Evolutionary conservation across 2,329 filamentous ascomycete species (phyloP), one percentile per base, ranked within the genome.

Genomic region (Penicillium hesseltinei): DNA sequence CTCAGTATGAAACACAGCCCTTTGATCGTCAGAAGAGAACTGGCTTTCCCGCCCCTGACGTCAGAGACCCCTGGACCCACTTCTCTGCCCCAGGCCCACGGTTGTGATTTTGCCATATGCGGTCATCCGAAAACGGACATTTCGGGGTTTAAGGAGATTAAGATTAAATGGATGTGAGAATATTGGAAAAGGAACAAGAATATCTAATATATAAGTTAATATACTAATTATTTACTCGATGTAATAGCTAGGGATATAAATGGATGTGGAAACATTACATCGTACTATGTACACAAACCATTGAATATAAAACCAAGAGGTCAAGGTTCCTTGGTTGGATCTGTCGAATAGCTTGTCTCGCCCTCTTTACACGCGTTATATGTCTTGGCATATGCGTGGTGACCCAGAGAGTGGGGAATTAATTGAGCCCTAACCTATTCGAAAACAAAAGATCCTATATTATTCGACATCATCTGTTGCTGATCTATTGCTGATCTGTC

Each of bases 51-150:
- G 42, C 13, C 43, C n/a, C 48, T 57, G 54, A 57, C 54, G 54
- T 57, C 49, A 57, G 49, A 11, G 29, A 38, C 54, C 54, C 54
- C 54, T 57, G 54, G 54, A 19, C 40, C 54, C 42, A 53, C 43
- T 2, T 38, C 36, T 17, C 17, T 19, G 23, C 13, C 21, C 17
- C 29, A 23, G 52, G 9, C 15, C 52, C 51, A 17, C 10, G 19
- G 21, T 21, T 47, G 21, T 43, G 39, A 35, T 9, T 9, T 47
- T 21, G 7, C 46, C 29, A 4, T 43, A 35, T 36, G 44, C 43
- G 43, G 51, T 31, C 5, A 10, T 35, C 27, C n/a, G 45, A 49
- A 49, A 25, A 42, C 43, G 35, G 17, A 36, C 2, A 19, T 38
- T n/a, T 27, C 4, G 17, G 27, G 27, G 27, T 29, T 29, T 29